Base-by-base conservation (phyloP, 805 yeast genomes). In the Allodekkera sacchari region DNA sequence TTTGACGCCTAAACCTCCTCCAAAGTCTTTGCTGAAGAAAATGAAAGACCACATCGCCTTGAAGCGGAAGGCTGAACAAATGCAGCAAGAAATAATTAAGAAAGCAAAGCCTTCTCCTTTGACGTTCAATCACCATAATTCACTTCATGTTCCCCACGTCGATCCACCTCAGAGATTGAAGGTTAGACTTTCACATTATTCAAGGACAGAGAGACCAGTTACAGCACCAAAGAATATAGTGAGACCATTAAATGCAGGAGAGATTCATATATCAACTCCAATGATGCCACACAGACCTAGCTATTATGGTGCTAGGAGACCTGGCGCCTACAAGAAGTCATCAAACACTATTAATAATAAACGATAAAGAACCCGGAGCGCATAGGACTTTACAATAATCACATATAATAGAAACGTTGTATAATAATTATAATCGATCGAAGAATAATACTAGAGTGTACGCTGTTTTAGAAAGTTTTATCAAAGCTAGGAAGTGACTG, bases 281-380 rank as follows among this genome's bases (percentile, higher is more conserved):
- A n/a, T n/a, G n/a, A n/a, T n/a, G n/a, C n/a, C n/a, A n/a, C n/a
- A n/a, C n/a, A 20, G 28, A 30, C 22, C 27, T 20, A 5, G 29
- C 21, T 17, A 22, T 28, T 17, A 21, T 28, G 35, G 37, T 19
- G 42, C 54, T 15, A 34, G 57, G 21, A 54, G 47, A 30, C 62
- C 61, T 0, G 53, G 57, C 2, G 59, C 62, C 1, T 56, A 55
- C 30, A 39, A 50, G 26, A 55, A 45, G 25, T 59, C 59, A 8
- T 40, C 46, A 8, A 49, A 48, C 7, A 47, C 45, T 25, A 29
- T 15, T 6, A 30, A 28, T 13, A 15, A 20, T 7, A 9, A n/a
- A n/a, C n/a, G n/a, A n/a, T n/a, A n/a, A n/a, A n/a, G n/a, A n/a
- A n/a, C n/a, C n/a, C n/a, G n/a, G 22, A 9, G 22, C 22, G 22